A percentile compares a stretch with the other conserved stretches of the same genome.
Evolutionary conservation across 2,329 filamentous ascomycete genomes (phyloP).

Genomic region (Alternaria tenuissima): DNA sequence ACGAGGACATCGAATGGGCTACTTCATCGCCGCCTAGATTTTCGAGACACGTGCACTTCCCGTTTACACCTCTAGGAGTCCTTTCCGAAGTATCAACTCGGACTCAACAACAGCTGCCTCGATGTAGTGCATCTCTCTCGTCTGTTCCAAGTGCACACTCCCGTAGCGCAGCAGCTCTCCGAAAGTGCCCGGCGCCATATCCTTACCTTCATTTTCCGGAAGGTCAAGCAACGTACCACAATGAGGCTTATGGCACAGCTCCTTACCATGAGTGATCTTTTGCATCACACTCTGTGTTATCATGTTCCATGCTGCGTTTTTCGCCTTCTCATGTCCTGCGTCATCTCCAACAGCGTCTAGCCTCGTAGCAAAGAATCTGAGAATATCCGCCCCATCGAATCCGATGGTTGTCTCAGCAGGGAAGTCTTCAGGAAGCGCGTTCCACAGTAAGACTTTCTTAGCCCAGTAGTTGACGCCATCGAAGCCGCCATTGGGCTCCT

Average conservation of each 20-base stretch:
- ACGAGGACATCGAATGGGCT: background rate
- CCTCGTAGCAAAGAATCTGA: constrained; percentile 36
- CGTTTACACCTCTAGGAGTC: constrained; percentile 22
- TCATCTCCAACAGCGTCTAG: constrained; percentile 33
- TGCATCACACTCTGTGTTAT: constrained; percentile 45
- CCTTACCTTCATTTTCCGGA: constrained; percentile 44
- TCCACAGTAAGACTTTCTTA: constrained; percentile 39
- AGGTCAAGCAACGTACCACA: constrained; percentile 43
- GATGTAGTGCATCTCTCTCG: constrained; percentile 36
- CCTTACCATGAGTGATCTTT: constrained; percentile 51
- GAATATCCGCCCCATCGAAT: constrained; percentile 34
- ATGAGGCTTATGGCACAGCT: constrained; percentile 31
- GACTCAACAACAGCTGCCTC: constrained; percentile 21
- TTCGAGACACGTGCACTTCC: no score
- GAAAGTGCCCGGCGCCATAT: constrained; percentile 46
- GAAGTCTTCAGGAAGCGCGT: constrained; percentile 34
- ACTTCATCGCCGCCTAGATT: background rate
- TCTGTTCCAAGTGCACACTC: constrained; percentile 48
- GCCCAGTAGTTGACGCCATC: constrained; percentile 42
- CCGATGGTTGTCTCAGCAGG: constrained; percentile 37
- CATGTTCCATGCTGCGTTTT: constrained; percentile 39
- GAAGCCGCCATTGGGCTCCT: constrained; percentile 44
- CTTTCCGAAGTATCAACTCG: constrained; percentile 31
- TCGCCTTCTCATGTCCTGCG: constrained; percentile 39
- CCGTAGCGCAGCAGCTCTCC: constrained; percentile 50